Percentiles rank a stretch among this genome's conserved stretches.
phyloP scores from a whole-genome alignment of 2,329 filamentous ascomycete species.

The Fusarium lyarnte region DNA sequence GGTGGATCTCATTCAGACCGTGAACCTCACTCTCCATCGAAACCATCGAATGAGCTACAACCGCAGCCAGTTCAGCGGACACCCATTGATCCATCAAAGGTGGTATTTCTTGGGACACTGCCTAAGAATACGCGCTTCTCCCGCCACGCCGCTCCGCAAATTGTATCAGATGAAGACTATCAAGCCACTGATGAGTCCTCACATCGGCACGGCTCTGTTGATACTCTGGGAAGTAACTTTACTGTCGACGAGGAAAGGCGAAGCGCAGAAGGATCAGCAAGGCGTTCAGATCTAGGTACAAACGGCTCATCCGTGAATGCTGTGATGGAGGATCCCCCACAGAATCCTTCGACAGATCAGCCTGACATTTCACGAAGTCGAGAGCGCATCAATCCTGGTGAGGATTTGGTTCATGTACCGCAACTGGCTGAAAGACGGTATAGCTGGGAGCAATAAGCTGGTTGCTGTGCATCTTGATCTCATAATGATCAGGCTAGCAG shows the following conservation, averaged over 20 bases:
- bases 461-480: background rate
- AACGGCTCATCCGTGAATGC: background rate
- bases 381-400: constrained; percentile 55
- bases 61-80: constrained; percentile 53
- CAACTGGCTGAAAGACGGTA: constrained; percentile 61
- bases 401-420: constrained; percentile 61
- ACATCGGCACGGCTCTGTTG: constrained; percentile 36
- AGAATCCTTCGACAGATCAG: background rate
- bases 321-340: background rate
- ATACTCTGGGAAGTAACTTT: constrained; percentile 66
- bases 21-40: constrained; percentile 2
- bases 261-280: constrained; percentile 43
- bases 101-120: constrained; percentile 65
- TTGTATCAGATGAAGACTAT: constrained; percentile 1
- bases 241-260: constrained; percentile 62
- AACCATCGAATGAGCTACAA: background rate
- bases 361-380: constrained; percentile 43
- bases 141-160: constrained; percentile 14
- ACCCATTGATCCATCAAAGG: constrained; percentile 61
- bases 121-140: constrained; percentile 57
- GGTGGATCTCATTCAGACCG: constrained; percentile 11
- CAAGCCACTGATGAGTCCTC: background rate
- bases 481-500: background rate
- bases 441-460: constrained; percentile 58
- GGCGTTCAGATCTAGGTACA: constrained; percentile 35